A percentile compares a stretch with the other conserved stretches of the same genome.
phyloP scores from a whole-genome alignment of 2,329 filamentous ascomycete species.

The Hypoxylon sp. region DNA sequence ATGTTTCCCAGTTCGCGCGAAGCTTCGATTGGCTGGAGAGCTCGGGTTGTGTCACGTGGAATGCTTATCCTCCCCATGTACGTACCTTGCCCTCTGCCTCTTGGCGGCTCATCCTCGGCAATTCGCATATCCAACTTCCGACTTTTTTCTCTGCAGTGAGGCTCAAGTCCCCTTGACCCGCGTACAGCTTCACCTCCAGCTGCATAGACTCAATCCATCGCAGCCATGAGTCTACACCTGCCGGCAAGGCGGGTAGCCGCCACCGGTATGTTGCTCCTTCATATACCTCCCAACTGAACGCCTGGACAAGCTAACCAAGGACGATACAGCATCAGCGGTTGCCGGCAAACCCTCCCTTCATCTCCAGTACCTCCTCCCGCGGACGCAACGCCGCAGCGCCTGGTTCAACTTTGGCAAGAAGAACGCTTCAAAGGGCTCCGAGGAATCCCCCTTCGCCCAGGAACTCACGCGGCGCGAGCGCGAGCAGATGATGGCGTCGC shows the following conservation, averaged over 20 bases:
- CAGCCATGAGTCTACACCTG: slow-evolving; percentile 73
- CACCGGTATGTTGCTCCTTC: slow-evolving; percentile 63
- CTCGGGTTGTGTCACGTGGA: slow-evolving; percentile 32
- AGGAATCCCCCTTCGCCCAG: slow-evolving; percentile 44
- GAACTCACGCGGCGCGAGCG: slow-evolving; percentile 55
- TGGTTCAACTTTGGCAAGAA: slow-evolving; percentile 54
- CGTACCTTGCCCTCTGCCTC: background rate
- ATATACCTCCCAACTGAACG: slow-evolving; percentile 28
- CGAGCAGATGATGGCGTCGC: slow-evolving; percentile 57
- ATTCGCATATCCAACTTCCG: slow-evolving; percentile 10
- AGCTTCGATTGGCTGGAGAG: slow-evolving; percentile 7
- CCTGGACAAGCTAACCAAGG: slow-evolving; percentile 23
- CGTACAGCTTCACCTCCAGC: slow-evolving; percentile 19
- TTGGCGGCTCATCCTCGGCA: slow-evolving; percentile 29
- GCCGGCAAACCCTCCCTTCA: slow-evolving; percentile 44
- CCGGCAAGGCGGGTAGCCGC: slow-evolving; percentile 71
- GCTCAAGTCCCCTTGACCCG: slow-evolving; percentile 9
- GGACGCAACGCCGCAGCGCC: slow-evolving; percentile 57
- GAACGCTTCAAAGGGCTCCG: background rate
- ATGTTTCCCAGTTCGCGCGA: slow-evolving; percentile 39
- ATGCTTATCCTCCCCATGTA: background rate
- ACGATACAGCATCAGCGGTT: slow-evolving; percentile 35
- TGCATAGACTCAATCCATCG: slow-evolving; percentile 33
- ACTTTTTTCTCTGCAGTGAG: slow-evolving; percentile 16
- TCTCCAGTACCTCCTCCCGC: slow-evolving; percentile 48